Conservation (phyloP, 164 flowering plant species). For the Umbellularia californica region DNA sequence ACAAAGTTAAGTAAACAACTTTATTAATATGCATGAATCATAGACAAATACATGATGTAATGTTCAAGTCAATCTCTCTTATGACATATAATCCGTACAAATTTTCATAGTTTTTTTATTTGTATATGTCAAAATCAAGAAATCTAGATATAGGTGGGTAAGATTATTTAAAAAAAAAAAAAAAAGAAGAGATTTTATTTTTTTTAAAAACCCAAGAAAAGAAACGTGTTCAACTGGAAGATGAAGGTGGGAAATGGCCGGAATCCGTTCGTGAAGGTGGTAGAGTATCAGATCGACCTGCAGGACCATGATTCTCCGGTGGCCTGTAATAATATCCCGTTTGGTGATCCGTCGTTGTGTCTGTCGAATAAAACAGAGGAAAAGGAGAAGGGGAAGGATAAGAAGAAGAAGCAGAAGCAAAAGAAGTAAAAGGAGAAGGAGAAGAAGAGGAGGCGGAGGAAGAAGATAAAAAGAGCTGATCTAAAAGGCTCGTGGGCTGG, state of each 20-base stretch:
- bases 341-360: neutral
- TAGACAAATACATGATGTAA: too few relatives aligned
- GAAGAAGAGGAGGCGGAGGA: conserved; percentile 7
- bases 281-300: neutral
- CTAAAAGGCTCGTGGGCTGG: conserved; percentile 20
- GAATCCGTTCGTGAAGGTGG: neutral
- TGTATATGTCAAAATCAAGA: neutral
- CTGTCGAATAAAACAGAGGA: neutral
- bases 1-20: too few relatives aligned
- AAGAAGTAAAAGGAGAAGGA: conserved; percentile 12
- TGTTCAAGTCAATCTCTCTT: too few relatives aligned
- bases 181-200: too few relatives aligned
- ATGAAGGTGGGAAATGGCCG: neutral
- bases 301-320: neutral
- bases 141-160: too few relatives aligned
- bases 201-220: neutral
- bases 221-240: neutral
- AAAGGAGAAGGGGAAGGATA: neutral
- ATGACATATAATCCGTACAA: too few relatives aligned
- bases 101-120: conserved; percentile 50
- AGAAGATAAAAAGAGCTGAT: conserved; percentile 23
- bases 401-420: neutral
- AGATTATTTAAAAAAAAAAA: too few relatives aligned
- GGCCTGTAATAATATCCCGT: neutral
- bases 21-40: too few relatives aligned